A percentile compares a stretch with the other conserved stretches of the same genome.
phyloP scores from a whole-genome alignment of 2,329 filamentous ascomycete species.

The Trichoderma aggressivum region DNA sequence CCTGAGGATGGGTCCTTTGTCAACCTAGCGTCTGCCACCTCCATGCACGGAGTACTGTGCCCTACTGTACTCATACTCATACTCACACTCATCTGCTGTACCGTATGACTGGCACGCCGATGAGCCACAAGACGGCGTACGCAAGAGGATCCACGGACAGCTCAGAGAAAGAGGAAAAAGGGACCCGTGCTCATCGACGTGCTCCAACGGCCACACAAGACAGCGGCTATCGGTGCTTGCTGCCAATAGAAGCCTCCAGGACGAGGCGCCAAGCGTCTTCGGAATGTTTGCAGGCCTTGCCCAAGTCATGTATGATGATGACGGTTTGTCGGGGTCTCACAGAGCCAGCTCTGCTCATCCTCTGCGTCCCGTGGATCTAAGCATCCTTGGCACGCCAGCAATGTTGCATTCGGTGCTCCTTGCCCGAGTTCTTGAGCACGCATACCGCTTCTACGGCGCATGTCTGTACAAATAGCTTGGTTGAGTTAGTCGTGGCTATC shows the following conservation, averaged over 20 bases:
- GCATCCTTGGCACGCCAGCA: background rate
- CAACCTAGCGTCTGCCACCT: background rate
- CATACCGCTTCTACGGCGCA: background rate
- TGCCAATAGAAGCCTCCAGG: background rate
- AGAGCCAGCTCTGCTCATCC: background rate
- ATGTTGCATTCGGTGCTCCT: background rate
- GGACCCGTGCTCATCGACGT: background rate
- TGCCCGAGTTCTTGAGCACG: background rate
- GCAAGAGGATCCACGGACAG: background rate
- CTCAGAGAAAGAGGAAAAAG: background rate
- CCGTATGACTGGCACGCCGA: background rate
- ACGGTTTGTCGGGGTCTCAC: background rate
- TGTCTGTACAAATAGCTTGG: background rate
- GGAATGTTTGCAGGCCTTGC: constrained; percentile 2
- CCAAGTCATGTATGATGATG: background rate
- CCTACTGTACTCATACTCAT: background rate
- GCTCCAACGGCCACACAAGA: background rate
- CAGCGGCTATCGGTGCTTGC: background rate
- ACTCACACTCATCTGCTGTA: no score
- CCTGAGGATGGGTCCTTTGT: constrained; percentile 5
- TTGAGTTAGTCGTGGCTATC: no score
- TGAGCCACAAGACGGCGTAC: background rate
- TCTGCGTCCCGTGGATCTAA: background rate
- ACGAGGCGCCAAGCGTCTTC: background rate
- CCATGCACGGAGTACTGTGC: background rate